Conservation (phyloP, 2,329 filamentous ascomycete genomes). For the Mariannaea elegans region DNA sequence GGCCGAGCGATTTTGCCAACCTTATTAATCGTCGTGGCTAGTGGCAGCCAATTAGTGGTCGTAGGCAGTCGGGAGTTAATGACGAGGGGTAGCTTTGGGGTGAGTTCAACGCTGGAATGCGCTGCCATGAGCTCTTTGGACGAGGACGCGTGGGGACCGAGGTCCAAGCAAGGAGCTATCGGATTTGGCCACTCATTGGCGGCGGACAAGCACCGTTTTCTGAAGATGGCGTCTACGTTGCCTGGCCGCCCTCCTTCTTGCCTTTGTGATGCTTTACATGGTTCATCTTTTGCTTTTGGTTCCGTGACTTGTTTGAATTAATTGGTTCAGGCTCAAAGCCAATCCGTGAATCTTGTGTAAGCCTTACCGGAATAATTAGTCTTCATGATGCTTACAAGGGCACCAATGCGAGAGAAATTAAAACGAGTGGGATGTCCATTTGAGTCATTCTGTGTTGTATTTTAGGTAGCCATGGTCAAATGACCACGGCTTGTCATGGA, state of each 20-base stretch:
- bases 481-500: neutral
- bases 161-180: slow-evolving; percentile 11
- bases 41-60: slow-evolving; percentile 27
- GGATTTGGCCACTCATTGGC: slow-evolving; percentile 16
- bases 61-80: slow-evolving; percentile 19
- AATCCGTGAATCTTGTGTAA: slow-evolving; percentile 1
- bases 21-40: slow-evolving; percentile 30
- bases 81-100: slow-evolving; percentile 23
- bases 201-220: slow-evolving; percentile 1
- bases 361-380: slow-evolving; percentile 10
- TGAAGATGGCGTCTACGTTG: slow-evolving; percentile 12
- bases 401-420: too few species aligned
- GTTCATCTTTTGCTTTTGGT: neutral
- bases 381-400: neutral
- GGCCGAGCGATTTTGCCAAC: slow-evolving; percentile 39
- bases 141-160: slow-evolving; percentile 29
- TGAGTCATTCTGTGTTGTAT: neutral
- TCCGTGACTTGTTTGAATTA: slow-evolving; percentile 3
- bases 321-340: slow-evolving; percentile 4
- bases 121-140: slow-evolving; percentile 22
- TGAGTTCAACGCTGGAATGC: slow-evolving; percentile 39
- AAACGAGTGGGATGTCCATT: neutral
- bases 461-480: neutral
- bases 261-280: neutral
- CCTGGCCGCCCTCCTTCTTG: slow-evolving; percentile 1